These are phyloP conservation scores for Cystobasidium onofrii DNA, from an alignment of 768 basidiomycete genomes.

Conservation along the genomic window DNA sequence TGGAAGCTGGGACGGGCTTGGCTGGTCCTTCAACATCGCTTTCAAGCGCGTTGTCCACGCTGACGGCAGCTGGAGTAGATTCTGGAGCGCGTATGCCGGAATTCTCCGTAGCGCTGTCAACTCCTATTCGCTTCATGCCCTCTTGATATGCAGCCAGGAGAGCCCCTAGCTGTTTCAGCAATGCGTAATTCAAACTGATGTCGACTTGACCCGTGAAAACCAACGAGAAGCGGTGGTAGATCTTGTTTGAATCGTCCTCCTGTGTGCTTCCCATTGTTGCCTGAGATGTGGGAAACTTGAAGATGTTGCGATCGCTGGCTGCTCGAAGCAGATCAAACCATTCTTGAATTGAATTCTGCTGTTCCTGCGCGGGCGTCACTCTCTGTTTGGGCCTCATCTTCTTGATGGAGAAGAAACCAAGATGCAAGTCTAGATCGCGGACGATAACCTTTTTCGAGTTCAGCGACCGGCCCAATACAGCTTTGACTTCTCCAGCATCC, in stretches of 20 bases:
- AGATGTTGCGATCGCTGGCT: constrained; percentile 29
- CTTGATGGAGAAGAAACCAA: constrained; percentile 34
- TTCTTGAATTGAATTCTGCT: constrained; percentile 5
- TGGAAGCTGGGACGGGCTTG: constrained; percentile 66
- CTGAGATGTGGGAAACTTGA: constrained; percentile 29
- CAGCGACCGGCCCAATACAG: constrained; percentile 29
- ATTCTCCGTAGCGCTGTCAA: constrained; percentile 4
- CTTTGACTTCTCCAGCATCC: constrained; percentile 64
- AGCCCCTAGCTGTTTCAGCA: constrained; percentile 24
- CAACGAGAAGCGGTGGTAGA: constrained; percentile 33
- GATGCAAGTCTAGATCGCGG: constrained; percentile 30
- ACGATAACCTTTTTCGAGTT: not conserved
- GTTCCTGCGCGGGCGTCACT: constrained; percentile 31
- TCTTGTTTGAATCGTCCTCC: not conserved
- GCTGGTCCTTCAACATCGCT: constrained; percentile 60
- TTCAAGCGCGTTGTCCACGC: constrained; percentile 59
- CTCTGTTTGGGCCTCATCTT: constrained; percentile 23
- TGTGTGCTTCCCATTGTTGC: constrained; percentile 33
- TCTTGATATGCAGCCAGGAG: constrained; percentile 23
- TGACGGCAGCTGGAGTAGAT: constrained; percentile 76
- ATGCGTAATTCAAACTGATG: constrained; percentile 31
- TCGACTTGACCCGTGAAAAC: constrained; percentile 27
- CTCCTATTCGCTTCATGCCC: constrained; percentile 28
- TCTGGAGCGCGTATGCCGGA: constrained; percentile 51
- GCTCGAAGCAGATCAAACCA: constrained; percentile 34